Percentiles rank a stretch among this genome's conserved stretches.
These are phyloP conservation scores for Penicillium bovifimosum DNA, from an alignment of 495 filamentous ascomycete genomes.

Conservation along the genomic window DNA sequence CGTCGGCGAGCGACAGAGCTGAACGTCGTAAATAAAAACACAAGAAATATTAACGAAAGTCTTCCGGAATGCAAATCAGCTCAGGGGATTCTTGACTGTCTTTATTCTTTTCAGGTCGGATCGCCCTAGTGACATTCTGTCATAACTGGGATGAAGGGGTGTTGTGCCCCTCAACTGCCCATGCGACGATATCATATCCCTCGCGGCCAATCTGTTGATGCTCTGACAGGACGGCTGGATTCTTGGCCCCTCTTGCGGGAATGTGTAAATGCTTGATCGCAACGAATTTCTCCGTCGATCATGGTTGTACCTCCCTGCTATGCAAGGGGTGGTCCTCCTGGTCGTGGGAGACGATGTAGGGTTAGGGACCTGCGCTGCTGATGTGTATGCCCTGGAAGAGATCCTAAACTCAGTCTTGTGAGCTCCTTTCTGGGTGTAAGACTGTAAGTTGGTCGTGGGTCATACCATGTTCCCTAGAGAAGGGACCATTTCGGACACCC, in stretches of 20 bases:
- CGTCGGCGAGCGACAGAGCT: slow-evolving; percentile 20
- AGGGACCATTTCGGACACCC: background rate
- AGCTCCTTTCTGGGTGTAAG: background rate
- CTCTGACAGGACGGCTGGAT: slow-evolving; percentile 3
- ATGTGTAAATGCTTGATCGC: slow-evolving; percentile 22
- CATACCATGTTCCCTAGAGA: background rate
- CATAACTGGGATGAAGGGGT: slow-evolving; percentile 21
- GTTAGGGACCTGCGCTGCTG: background rate
- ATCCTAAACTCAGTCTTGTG: background rate
- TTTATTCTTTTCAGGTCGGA: slow-evolving; percentile 10
- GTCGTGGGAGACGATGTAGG: background rate
- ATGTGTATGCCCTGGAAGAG: background rate
- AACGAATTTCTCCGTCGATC: slow-evolving; percentile 17
- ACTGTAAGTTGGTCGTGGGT: background rate
- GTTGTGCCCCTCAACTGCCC: slow-evolving; percentile 1
- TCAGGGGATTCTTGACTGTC: slow-evolving; percentile 4
- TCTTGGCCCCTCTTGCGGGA: slow-evolving; percentile 7
- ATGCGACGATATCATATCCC: slow-evolving; percentile 9
- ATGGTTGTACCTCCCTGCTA: slow-evolving; percentile 8
- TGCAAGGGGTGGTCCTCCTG: slow-evolving; percentile 20
- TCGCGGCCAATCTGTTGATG: slow-evolving; percentile 12
- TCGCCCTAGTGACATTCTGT: slow-evolving; percentile 18
- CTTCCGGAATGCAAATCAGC: slow-evolving; percentile 15
- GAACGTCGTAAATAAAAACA: background rate
- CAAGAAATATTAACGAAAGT: slow-evolving; percentile 11